Evolutionary conservation across 208 protist genomes (phyloP).

Genomic region (Acanthamoeba healyi): DNA sequence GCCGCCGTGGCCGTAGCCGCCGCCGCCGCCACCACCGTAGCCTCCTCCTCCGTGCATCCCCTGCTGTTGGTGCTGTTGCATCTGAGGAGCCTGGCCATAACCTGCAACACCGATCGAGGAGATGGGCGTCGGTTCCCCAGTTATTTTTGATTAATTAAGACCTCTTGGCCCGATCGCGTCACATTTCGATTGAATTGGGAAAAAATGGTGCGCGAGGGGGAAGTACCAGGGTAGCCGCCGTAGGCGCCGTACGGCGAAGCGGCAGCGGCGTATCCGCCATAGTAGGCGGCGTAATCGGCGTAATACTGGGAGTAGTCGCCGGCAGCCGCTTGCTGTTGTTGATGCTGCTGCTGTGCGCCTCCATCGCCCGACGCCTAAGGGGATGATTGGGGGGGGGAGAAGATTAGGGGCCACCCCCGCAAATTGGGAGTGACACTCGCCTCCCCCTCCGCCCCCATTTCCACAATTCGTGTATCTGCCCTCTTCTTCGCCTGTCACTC

Average conservation of each 20-base stretch:
- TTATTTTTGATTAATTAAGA: too few relatives aligned
- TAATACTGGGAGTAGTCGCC: conserved; percentile 61
- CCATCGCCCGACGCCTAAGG: neutral
- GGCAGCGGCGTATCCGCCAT: neutral
- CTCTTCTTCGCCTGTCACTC: too few relatives aligned
- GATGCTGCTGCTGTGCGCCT: conserved; percentile 15
- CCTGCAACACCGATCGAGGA: too few relatives aligned
- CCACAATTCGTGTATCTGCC: neutral
- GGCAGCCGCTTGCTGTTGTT: neutral
- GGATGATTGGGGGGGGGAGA: too few relatives aligned
- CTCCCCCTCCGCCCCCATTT: neutral
- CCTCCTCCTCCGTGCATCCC: conserved; percentile 15
- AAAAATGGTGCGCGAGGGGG: neutral
- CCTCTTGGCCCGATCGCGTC: too few relatives aligned
- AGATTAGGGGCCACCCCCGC: neutral
- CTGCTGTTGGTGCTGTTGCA: conserved; percentile 27
- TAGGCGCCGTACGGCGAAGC: neutral
- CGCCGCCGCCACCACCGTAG: conserved; percentile 3
- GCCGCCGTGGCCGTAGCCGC: neutral
- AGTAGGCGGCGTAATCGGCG: conserved; percentile 60
- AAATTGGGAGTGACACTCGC: neutral
- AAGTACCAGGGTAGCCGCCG: conserved; percentile 26
- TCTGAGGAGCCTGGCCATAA: conserved; percentile 20
- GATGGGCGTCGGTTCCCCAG: too few relatives aligned
- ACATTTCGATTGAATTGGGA: too few relatives aligned